Evolutionary conservation across 768 basidiomycete genomes (phyloP), one percentile per base, ranked within the genome.

Genomic region (Coprinopsis cinerea): DNA sequence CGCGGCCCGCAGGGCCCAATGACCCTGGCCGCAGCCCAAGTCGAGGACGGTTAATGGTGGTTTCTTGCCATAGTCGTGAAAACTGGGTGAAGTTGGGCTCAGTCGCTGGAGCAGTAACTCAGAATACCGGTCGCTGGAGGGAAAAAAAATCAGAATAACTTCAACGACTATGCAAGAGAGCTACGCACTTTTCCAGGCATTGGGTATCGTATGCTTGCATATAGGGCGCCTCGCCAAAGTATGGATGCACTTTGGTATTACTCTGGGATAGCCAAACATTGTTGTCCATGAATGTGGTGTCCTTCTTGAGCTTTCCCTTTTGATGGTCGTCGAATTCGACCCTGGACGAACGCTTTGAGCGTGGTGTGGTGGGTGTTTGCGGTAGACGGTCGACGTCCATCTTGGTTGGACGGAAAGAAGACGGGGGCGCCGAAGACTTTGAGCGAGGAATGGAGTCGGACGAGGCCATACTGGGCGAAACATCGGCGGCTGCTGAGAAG

Each of bases 1-100:
- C 2, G 84, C 78, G 3, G 87, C 82, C 42, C 81, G 70, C 0
- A 79, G 51, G 4, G 82, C 69, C 89, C 89, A 92, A 42, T 75
- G 59, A 0, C 88, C 87, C 41, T 75, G 56, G 10, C 89, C 88
- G 61, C 87, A 90, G 2, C 89, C 89, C 11, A 92, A 64, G 58
- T 91, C 88, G 5, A 92, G 73, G 20, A 84, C 81, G 11, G 69
- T 66, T 1, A 64, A 59, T 1, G 86, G 83, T 0, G 72, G 70
- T n/a, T 64, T 65, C 20, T 71, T 69, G 28, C 69, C 60, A 53
- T 74, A 76, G 51, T 75, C 65, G 49, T 78, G 71, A 57, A 91
- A 89, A 0, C 81, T 78, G 0, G 87, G 86, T 0, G 76, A 74
- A 3, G 71, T 72, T 2, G 69, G 67, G 37, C 70, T 76, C 14